Conservation (phyloP, 371 early-diverging fungal genomes). For the Haplosporangium sp. region DNA sequence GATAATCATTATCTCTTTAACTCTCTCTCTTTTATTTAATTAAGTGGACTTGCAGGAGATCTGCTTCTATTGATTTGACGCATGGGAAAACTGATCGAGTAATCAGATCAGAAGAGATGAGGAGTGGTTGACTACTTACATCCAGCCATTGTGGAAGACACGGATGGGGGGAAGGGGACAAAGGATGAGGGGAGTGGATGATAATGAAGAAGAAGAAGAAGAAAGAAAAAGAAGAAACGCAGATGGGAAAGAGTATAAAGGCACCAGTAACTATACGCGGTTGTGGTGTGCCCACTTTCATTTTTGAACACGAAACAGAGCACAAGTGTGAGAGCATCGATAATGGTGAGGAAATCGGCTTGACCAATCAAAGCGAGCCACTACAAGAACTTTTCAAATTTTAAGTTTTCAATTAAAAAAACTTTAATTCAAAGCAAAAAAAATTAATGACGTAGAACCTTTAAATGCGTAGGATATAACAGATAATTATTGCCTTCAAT, state of each 20-base stretch:
- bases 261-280: slow-evolving; percentile 2
- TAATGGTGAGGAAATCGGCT: slow-evolving; percentile 3
- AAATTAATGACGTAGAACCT: not conserved
- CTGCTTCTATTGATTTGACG: not conserved
- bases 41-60: not conserved
- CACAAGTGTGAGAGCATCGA: slow-evolving; percentile 7
- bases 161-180: slow-evolving; percentile 17
- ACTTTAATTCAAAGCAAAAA: too few relatives aligned
- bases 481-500: not conserved
- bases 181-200: slow-evolving; percentile 11
- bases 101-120: not conserved
- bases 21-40: not conserved
- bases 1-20: not conserved
- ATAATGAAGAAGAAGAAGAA: slow-evolving; percentile 24
- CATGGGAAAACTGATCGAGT: slow-evolving; percentile 5
- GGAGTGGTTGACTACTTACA: slow-evolving; percentile 36
- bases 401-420: not conserved
- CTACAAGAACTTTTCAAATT: slow-evolving; percentile 1
- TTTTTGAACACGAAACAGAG: slow-evolving; percentile 2
- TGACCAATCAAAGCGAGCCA: slow-evolving; percentile 48
- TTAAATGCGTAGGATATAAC: not conserved
- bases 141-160: slow-evolving; percentile 44
- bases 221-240: slow-evolving; percentile 17
- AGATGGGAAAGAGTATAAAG: slow-evolving; percentile 6
- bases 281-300: not conserved